phyloP scores from a whole-genome alignment of 192 early-diverging fungal genomes.

The Coemansia sp. region DNA sequence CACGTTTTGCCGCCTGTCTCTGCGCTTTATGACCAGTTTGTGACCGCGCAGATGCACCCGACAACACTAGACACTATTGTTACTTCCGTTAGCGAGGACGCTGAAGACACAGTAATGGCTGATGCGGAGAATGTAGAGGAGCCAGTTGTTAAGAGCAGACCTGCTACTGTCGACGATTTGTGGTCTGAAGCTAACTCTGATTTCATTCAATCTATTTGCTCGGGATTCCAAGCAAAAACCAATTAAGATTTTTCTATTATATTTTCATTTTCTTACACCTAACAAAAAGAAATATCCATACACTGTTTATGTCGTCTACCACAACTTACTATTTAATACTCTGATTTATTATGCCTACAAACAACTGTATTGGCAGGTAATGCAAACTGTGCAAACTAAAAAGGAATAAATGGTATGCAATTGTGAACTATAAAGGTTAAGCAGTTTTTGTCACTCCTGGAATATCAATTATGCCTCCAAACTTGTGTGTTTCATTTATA shows the following conservation, averaged over 20 bases:
- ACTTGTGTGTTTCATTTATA: no score
- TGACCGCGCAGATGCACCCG: constrained; percentile 28
- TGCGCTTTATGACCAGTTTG: constrained; percentile 58
- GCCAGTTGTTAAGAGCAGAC: not conserved
- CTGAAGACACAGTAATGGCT: constrained; percentile 1
- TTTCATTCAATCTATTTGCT: constrained; percentile 4
- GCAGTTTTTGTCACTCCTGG: no score
- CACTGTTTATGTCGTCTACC: no score
- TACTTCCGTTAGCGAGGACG: not conserved
- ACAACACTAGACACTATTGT: not conserved
- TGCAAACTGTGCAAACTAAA: no score
- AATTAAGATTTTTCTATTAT: not conserved
- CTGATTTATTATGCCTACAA: no score
- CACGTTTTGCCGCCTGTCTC: constrained; percentile 62
- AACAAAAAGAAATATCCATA: not conserved
- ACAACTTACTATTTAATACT: no score
- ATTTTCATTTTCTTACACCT: not conserved
- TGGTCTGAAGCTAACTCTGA: not conserved
- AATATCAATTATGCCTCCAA: no score
- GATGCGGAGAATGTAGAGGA: not conserved
- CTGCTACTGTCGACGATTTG: not conserved
- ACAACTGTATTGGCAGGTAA: no score
- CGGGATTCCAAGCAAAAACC: constrained; percentile 2
- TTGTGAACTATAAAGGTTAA: no score
- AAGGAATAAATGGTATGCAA: no score